Conservation (phyloP, 306 rosid genomes). For the Sicyos edulis region DNA sequence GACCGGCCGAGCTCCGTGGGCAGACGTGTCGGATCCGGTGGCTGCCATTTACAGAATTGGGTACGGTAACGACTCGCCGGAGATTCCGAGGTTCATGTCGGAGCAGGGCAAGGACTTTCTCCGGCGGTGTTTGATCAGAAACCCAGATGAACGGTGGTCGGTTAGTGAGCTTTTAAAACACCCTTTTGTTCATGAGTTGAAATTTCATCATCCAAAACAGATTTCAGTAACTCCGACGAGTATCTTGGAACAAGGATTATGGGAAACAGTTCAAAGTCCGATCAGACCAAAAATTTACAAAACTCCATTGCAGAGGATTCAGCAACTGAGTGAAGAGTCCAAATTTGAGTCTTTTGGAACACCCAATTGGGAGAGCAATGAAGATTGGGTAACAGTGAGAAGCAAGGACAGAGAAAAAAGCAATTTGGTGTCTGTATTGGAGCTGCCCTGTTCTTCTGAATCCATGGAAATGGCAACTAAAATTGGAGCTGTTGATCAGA, state of each 20-base stretch:
- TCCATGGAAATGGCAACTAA: neutral
- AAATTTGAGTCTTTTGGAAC: slow-evolving; percentile 15
- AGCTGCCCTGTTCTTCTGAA: neutral
- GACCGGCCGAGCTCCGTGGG: slow-evolving; percentile 64
- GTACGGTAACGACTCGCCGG: slow-evolving; percentile 49
- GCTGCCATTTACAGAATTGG: slow-evolving; percentile 58
- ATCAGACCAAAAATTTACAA: slow-evolving; percentile 21
- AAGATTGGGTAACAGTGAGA: slow-evolving; percentile 66
- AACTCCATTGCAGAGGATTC: slow-evolving; percentile 40
- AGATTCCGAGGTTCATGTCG: slow-evolving; percentile 52
- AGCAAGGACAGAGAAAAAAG: slow-evolving; percentile 23
- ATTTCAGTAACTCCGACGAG: slow-evolving; percentile 46
- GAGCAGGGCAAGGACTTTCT: slow-evolving; percentile 66
- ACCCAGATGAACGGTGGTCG: slow-evolving; percentile 62
- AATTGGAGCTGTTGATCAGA: neutral
- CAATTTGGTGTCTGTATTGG: neutral
- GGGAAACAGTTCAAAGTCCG: slow-evolving; percentile 35
- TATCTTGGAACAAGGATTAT: slow-evolving; percentile 45
- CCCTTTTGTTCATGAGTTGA: slow-evolving; percentile 37
- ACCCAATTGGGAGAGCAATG: slow-evolving; percentile 41
- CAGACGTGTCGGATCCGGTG: slow-evolving; percentile 41
- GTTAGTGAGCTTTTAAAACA: slow-evolving; percentile 58
- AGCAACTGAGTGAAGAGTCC: slow-evolving; percentile 27
- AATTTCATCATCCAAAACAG: neutral
- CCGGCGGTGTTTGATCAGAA: slow-evolving; percentile 53